Base-by-base conservation (phyloP, 148 eudicot genomes). In the Rhododendron vialii region DNA sequence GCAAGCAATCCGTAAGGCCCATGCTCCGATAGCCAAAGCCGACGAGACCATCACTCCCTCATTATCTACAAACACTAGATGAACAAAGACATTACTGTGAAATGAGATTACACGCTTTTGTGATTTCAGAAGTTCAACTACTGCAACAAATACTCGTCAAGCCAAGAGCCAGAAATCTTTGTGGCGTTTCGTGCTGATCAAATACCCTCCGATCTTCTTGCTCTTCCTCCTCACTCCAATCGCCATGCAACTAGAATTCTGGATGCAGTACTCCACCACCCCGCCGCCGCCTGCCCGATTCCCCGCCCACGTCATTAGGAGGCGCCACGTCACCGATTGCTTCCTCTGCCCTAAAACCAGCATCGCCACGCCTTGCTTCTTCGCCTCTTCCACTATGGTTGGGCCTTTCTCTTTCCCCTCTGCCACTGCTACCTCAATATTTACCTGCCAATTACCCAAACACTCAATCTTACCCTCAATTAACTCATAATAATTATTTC, bases 131-230 rank as follows among this genome's bases (percentile, higher is more conserved):
- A 12, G 30, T 7, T 41, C 7, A 24, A 28, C 5, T 51, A 47
- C 50, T 9, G 13, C 12, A 9, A 55, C 10, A 20, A 24, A 7
- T 82, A 33, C 2, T 9, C 13, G 22, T 91, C 88, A 95, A 87
- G 98, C 98, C 89, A 95, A 92, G 71, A 95, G 95, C 98, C 98
- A 95, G 80, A 95, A 95, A 88, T 95, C 95, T 75, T 94, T 95
- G 26, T 95, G 98, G 59, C 98, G 92, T 82, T 95, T 95, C n/a
- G 98, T 95, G 24, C 95, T 95, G 82, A 95, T 95, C 74, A 95
- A 87, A 83, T 95, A 95, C 10, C 98, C 98, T 83, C 97, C 98
- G 65, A 88, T 83, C 87, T 91, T 92, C 85, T 91, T 94, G 86
- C 94, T 94, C 85, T 93, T 95, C 87, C 90, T 92, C 87, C 98